Percentiles rank a stretch among this genome's conserved stretches.
Conservation (phyloP, 192 early-diverging fungal genomes). For the Endogone sp. region DNA sequence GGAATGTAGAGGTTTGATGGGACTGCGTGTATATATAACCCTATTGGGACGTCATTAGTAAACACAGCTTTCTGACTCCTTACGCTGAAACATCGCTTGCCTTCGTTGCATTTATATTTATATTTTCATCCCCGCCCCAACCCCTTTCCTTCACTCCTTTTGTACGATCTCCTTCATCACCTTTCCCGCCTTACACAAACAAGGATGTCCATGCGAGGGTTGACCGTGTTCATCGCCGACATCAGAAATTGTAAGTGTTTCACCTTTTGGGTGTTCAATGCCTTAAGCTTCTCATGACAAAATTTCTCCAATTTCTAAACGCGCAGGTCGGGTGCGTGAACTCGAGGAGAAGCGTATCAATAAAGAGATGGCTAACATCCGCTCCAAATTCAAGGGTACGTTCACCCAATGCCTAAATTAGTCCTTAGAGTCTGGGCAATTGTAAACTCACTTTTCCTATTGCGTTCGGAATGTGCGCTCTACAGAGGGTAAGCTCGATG, state of each 20-base stretch:
- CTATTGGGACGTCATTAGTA: neutral
- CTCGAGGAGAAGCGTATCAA: constrained; percentile 98
- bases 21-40: neutral
- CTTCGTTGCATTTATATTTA: too few species aligned
- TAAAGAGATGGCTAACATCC: constrained; percentile 99
- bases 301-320: neutral
- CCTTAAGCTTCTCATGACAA: neutral
- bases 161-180: neutral
- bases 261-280: neutral
- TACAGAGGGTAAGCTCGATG: constrained; percentile 83
- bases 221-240: constrained; percentile 97
- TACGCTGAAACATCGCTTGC: too few species aligned
- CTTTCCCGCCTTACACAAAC: neutral
- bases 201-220: constrained; percentile 71
- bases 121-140: neutral
- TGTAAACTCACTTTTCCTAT: too few species aligned
- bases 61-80: neutral
- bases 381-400: constrained; percentile 96
- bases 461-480: too few species aligned
- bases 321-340: constrained; percentile 87
- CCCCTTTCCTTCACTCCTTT: neutral
- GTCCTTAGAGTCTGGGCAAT: neutral
- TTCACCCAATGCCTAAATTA: neutral
- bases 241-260: constrained; percentile 90
- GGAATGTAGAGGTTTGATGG: neutral